Conservation (phyloP, 148 eudicot genomes). For the Hydrangea macrophylla region DNA sequence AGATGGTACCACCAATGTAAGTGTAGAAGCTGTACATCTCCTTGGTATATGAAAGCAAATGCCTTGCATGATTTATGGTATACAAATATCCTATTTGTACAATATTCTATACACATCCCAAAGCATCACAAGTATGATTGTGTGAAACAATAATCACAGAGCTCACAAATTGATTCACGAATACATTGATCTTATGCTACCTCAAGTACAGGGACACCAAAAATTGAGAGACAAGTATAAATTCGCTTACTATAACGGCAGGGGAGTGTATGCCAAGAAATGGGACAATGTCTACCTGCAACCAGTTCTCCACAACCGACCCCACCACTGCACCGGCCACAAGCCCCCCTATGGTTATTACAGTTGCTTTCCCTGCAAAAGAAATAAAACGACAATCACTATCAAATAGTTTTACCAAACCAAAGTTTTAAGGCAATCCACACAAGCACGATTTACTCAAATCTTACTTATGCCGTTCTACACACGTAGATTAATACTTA, state of each 20-base stretch:
- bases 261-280: constrained; percentile 88
- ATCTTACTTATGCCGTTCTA: too few species aligned
- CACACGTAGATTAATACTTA: too few species aligned
- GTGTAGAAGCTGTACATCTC: background rate
- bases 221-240: constrained; percentile 80
- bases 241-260: constrained; percentile 86
- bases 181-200: constrained; percentile 33
- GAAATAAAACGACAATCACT: constrained; percentile 7
- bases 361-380: constrained; percentile 82
- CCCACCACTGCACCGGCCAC: constrained; percentile 91
- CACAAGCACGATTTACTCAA: background rate
- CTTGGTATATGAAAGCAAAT: constrained; percentile 13
- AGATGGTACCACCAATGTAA: background rate
- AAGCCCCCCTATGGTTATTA: constrained; percentile 87
- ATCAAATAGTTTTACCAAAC: background rate
- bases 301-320: constrained; percentile 92
- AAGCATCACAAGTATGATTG: constrained; percentile 28
- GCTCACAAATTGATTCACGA: constrained; percentile 10
- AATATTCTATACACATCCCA: constrained; percentile 41
- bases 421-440: background rate
- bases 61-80: constrained; percentile 16
- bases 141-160: constrained; percentile 32
- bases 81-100: constrained; percentile 57
- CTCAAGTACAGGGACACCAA: constrained; percentile 80
- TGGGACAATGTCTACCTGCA: constrained; percentile 98